Evolutionary conservation across 2,329 filamentous ascomycete genomes (phyloP).

Genomic region (Neonectria hederae): DNA sequence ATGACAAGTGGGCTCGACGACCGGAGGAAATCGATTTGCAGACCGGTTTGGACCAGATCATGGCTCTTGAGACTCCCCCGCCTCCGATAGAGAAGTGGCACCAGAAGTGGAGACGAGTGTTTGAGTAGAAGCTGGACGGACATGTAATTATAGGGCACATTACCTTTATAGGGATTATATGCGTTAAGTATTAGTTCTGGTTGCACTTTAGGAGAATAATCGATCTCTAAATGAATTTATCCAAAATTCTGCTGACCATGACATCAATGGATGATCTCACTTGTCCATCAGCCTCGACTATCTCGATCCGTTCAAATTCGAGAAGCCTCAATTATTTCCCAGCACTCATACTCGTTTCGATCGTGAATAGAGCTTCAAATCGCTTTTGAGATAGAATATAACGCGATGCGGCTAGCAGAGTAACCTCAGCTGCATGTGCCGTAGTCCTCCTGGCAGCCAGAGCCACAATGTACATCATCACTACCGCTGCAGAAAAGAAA

Average conservation of each 20-base stretch:
- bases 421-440: slow-evolving; percentile 39
- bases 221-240: background rate
- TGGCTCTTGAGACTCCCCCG: slow-evolving; percentile 12
- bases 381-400: background rate
- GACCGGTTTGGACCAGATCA: slow-evolving; percentile 14
- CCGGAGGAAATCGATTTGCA: slow-evolving; percentile 17
- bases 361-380: background rate
- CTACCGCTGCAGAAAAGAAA: background rate
- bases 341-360: background rate
- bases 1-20: slow-evolving; percentile 8
- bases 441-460: slow-evolving; percentile 44
- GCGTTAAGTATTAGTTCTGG: background rate
- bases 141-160: no score
- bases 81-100: slow-evolving; percentile 17
- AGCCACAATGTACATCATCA: slow-evolving; percentile 40
- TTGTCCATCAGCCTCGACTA: background rate
- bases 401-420: background rate
- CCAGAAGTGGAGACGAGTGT: slow-evolving; percentile 11
- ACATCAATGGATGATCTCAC: background rate
- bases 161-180: background rate
- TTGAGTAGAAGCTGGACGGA: slow-evolving; percentile 12
- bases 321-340: background rate
- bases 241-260: background rate
- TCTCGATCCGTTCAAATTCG: background rate
- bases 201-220: background rate